Percentiles rank a stretch among this genome's conserved stretches.
phyloP scores from a whole-genome alignment of 495 filamentous ascomycete genomes.

The Neurospora sp. region DNA sequence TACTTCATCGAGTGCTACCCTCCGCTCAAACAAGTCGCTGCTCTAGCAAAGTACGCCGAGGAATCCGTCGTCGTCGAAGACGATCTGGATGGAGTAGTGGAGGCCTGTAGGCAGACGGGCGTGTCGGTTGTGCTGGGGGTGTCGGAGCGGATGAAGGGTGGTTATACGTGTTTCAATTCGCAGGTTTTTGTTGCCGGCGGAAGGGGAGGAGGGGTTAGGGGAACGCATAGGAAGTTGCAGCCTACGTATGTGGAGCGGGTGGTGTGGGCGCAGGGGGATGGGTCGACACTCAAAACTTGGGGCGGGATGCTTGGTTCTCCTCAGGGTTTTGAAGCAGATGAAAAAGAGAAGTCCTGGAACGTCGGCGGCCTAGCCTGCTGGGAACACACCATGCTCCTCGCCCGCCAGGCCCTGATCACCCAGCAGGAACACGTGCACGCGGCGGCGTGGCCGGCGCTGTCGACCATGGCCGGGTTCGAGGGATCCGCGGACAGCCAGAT shows the following conservation, averaged over 20 bases:
- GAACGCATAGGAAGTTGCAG: constrained; percentile 39
- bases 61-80: constrained; percentile 24
- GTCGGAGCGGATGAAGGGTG: constrained; percentile 28
- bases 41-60: constrained; percentile 20
- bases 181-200: constrained; percentile 29
- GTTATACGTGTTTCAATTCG: constrained; percentile 34
- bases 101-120: constrained; percentile 18
- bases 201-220: constrained; percentile 22
- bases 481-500: constrained; percentile 27
- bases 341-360: constrained; percentile 16
- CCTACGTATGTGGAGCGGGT: constrained; percentile 39
- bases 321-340: constrained; percentile 1
- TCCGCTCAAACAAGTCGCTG: constrained; percentile 16
- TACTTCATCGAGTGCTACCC: constrained; percentile 27
- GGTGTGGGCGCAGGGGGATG: constrained; percentile 36
- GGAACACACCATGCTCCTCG: constrained; percentile 39
- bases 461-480: constrained; percentile 29
- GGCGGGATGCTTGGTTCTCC: background rate
- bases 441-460: constrained; percentile 32
- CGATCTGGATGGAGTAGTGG: constrained; percentile 25
- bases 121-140: constrained; percentile 27
- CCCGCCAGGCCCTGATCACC: constrained; percentile 30
- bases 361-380: constrained; percentile 40
- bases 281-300: constrained; percentile 23
- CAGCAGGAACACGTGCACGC: constrained; percentile 31